Percentiles rank a stretch among this genome's conserved stretches.
phyloP scores from a whole-genome alignment of 306 rosid genomes.

The Pterocarpus santalinus region DNA sequence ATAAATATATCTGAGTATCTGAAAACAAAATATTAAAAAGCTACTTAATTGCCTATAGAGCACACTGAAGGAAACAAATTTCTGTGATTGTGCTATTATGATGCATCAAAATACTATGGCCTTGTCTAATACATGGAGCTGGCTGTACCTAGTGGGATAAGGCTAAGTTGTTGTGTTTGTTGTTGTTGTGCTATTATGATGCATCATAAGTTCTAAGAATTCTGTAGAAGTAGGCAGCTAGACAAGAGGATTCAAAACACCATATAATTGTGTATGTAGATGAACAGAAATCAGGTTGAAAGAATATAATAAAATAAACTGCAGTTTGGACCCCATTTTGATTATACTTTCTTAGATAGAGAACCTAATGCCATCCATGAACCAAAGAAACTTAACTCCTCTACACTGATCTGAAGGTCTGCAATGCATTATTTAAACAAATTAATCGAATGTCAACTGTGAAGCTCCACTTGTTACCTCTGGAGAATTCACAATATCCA shows the following conservation, averaged over 20 bases:
- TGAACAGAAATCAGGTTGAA: background rate
- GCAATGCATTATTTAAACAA: slow-evolving; percentile 25
- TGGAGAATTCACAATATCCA: slow-evolving; percentile 85
- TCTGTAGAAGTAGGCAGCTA: slow-evolving; percentile 2
- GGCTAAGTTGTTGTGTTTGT: no score
- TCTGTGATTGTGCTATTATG: slow-evolving; percentile 15
- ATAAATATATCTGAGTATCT: slow-evolving; percentile 15
- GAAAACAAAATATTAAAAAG: background rate
- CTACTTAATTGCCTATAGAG: background rate
- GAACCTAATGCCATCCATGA: slow-evolving; percentile 14
- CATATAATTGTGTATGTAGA: background rate
- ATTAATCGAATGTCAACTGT: slow-evolving; percentile 17
- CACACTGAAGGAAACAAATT: slow-evolving; percentile 10
- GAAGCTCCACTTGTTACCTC: slow-evolving; percentile 63
- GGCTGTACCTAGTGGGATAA: no score
- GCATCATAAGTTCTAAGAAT: slow-evolving; percentile 25
- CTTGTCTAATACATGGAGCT: no score
- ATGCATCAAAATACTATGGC: background rate
- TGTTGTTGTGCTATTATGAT: slow-evolving; percentile 13
- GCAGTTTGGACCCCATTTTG: slow-evolving; percentile 23
- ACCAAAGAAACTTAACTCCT: background rate
- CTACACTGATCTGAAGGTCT: slow-evolving; percentile 32
- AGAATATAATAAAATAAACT: background rate
- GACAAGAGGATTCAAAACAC: slow-evolving; percentile 21
- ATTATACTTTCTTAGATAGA: slow-evolving; percentile 25